phyloP scores from a whole-genome alignment of 2,329 filamentous ascomycete genomes.

The Penicillium sp. region DNA sequence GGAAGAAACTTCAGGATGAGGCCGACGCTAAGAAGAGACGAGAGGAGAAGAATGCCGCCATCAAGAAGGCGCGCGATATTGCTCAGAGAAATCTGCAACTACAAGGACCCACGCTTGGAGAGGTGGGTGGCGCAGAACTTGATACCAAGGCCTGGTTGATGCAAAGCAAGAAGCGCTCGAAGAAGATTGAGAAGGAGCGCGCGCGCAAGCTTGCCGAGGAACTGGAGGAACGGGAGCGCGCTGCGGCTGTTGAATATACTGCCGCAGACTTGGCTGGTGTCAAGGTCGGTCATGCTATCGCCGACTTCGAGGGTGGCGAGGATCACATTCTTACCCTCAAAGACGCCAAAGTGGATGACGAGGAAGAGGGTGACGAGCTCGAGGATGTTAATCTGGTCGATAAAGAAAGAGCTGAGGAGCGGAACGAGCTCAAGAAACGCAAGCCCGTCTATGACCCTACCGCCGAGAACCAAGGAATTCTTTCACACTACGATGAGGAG shows the following conservation, averaged over 20 bases:
- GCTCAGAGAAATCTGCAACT: conserved; percentile 71
- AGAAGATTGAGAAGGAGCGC: conserved; percentile 73
- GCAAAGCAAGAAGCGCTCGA: conserved; percentile 87
- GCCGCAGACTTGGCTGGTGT: conserved; percentile 82
- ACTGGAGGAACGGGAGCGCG: conserved; percentile 68
- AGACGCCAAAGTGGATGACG: conserved; percentile 78
- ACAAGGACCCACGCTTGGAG: conserved; percentile 78
- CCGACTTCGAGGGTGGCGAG: conserved; percentile 69
- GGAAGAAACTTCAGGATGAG: conserved; percentile 63
- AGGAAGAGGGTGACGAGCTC: conserved; percentile 85
- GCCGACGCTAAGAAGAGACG: conserved; percentile 67
- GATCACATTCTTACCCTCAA: conserved; percentile 94
- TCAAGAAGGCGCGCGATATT: conserved; percentile 81
- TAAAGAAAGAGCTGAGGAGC: conserved; percentile 53
- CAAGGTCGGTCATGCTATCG: conserved; percentile 83
- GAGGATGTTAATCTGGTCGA: conserved; percentile 43
- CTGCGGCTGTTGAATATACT: conserved; percentile 71
- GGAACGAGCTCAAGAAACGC: conserved; percentile 82
- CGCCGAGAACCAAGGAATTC: conserved; percentile 62
- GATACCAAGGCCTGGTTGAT: conserved; percentile 85
- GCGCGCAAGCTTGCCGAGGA: conserved; percentile 69
- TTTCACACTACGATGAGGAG: conserved; percentile 94
- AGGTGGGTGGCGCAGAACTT: conserved; percentile 61
- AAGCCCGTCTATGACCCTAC: conserved; percentile 83
- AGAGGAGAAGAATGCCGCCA: conserved; percentile 72